Evolutionary conservation across 345 rosid species (phyloP).

Genomic region (Stellera chamaejasme): DNA sequence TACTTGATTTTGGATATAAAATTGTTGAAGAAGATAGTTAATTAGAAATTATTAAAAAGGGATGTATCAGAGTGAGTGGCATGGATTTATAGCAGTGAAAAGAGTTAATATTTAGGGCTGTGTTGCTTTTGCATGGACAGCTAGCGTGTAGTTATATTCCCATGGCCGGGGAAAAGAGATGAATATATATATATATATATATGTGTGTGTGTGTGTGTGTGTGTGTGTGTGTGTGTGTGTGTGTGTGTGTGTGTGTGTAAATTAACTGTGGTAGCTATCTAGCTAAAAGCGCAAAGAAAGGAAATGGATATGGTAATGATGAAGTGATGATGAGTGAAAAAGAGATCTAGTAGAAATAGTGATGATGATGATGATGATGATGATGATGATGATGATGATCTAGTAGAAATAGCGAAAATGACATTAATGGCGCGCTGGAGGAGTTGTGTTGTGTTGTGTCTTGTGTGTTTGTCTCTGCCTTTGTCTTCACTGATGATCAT

Average conservation of each 20-base stretch:
- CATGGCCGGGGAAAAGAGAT: no score
- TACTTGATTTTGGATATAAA: no score
- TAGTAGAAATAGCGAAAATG: slow-evolving; percentile 13
- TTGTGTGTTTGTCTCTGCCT: slow-evolving; percentile 36
- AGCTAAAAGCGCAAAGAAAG: slow-evolving; percentile 1
- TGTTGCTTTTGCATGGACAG: no score
- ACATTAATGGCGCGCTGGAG: slow-evolving; percentile 19
- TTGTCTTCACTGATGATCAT: slow-evolving; percentile 26
- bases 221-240: no score
- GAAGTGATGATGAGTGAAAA: slow-evolving; percentile 39
- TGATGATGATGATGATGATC: slow-evolving; percentile 11
- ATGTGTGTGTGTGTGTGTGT: no score
- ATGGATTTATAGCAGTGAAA: no score
- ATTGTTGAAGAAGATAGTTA: no score
- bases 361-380: slow-evolving; percentile 11
- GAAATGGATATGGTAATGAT: slow-evolving; percentile 39
- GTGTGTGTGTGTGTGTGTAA: no score
- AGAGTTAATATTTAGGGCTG: no score
- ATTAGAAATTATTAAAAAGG: background rate
- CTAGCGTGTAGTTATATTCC: no score
- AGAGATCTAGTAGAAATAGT: slow-evolving; percentile 9
- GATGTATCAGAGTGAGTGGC: no score
- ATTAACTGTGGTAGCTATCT: slow-evolving; percentile 5
- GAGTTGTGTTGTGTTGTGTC: slow-evolving; percentile 21
- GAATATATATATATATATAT: no score